A percentile compares a stretch with the other conserved stretches of the same genome.
phyloP scores from a whole-genome alignment of 305 asterid genomes.

The Andrographis paniculata region DNA sequence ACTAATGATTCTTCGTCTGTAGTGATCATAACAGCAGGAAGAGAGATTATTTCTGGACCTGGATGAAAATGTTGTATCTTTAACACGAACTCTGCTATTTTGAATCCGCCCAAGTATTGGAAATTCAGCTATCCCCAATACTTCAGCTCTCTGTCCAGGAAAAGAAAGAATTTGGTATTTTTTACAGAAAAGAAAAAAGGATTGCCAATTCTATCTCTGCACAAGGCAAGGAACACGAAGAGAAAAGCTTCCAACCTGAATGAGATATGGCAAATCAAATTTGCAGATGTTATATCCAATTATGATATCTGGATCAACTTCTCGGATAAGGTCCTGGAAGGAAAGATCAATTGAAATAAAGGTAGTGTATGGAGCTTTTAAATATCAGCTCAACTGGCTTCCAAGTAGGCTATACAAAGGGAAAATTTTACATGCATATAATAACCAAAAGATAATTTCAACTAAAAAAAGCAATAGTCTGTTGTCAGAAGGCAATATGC shows the following conservation, averaged over 20 bases:
- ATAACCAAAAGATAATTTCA: too few relatives aligned
- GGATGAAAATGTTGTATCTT: conserved; percentile 86
- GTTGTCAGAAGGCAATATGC: too few relatives aligned
- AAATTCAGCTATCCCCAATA: conserved; percentile 71
- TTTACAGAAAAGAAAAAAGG: conserved; percentile 1
- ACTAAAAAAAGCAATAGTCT: too few relatives aligned
- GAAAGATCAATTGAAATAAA: conserved; percentile 15
- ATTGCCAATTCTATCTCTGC: background rate
- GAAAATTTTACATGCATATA: too few relatives aligned
- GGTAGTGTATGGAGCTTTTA: background rate
- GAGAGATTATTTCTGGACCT: conserved; percentile 44
- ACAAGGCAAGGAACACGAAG: conserved; percentile 3
- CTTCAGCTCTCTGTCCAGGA: conserved; percentile 78
- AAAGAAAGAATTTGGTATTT: conserved; percentile 9
- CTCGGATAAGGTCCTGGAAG: conserved; percentile 79
- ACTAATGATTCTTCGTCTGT: background rate
- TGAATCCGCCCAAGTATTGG: conserved; percentile 89
- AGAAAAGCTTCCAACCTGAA: conserved; percentile 48
- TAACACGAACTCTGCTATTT: conserved; percentile 82
- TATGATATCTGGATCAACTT: conserved; percentile 95
- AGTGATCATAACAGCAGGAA: conserved; percentile 12
- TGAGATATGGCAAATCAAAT: conserved; percentile 96
- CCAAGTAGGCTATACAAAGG: too few relatives aligned
- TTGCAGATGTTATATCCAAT: conserved; percentile 99
- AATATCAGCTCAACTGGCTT: background rate